A percentile compares a stretch with the other conserved stretches of the same genome.
phyloP scores from a whole-genome alignment of 768 basidiomycete genomes.

The Mycena indigotica region DNA sequence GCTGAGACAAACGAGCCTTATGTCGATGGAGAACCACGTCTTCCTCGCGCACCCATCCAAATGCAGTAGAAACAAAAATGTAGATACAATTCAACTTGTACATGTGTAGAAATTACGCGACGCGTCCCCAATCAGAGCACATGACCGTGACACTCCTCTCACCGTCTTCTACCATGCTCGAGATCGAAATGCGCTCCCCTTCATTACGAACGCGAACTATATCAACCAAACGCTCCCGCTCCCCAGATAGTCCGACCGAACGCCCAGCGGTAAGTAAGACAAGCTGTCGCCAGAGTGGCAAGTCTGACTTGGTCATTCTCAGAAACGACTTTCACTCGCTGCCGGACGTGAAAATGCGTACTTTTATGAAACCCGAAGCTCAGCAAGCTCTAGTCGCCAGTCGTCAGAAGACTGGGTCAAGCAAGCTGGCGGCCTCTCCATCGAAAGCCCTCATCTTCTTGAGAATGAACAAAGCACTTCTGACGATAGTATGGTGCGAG shows the following conservation, averaged over 20 bases:
- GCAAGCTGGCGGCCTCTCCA: slow-evolving; percentile 67
- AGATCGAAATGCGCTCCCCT: slow-evolving; percentile 59
- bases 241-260: slow-evolving; percentile 54
- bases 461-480: neutral
- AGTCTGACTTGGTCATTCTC: slow-evolving; percentile 6
- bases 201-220: slow-evolving; percentile 41
- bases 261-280: slow-evolving; percentile 53
- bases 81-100: slow-evolving; percentile 1
- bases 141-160: slow-evolving; percentile 6
- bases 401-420: slow-evolving; percentile 75
- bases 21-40: slow-evolving; percentile 62
- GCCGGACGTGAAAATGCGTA: slow-evolving; percentile 25
- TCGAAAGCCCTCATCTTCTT: slow-evolving; percentile 50
- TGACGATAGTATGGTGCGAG: slow-evolving; percentile 58
- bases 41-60: slow-evolving; percentile 64
- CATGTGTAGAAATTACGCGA: slow-evolving; percentile 1
- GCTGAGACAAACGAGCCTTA: slow-evolving; percentile 77
- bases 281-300: neutral
- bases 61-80: slow-evolving; percentile 45
- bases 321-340: slow-evolving; percentile 64
- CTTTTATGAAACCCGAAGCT: slow-evolving; percentile 23
- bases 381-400: slow-evolving; percentile 43
- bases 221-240: slow-evolving; percentile 60
- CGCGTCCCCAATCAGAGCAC: slow-evolving; percentile 2
- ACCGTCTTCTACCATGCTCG: slow-evolving; percentile 30